Conservation (phyloP, 2,329 filamentous ascomycete genomes). For the Ascosphaera acerosa region DNA sequence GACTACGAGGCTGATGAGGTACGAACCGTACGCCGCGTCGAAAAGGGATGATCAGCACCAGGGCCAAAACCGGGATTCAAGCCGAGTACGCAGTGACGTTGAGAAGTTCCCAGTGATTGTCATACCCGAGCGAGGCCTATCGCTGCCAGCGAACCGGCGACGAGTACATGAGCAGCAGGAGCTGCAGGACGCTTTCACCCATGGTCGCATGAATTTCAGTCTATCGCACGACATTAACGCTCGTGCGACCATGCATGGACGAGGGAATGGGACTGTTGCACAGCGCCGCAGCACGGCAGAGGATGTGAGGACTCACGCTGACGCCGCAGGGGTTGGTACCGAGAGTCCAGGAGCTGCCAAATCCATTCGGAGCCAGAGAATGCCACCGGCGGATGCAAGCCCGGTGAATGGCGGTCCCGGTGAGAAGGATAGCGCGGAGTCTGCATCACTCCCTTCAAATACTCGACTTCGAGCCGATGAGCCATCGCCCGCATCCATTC, state of each 20-base stretch:
- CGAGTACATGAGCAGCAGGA: background rate
- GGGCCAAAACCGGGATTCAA: no score
- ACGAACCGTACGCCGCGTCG: background rate
- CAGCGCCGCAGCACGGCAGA: background rate
- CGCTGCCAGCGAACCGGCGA: background rate
- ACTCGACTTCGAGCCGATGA: no score
- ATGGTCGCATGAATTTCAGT: background rate
- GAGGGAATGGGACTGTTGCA: background rate
- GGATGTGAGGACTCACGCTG: background rate
- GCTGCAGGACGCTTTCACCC: background rate
- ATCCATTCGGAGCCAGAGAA: no score
- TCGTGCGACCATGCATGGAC: no score
- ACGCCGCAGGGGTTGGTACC: no score
- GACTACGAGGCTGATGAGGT: no score
- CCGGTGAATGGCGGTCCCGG: no score
- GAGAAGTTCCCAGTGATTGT: slow-evolving; percentile 1
- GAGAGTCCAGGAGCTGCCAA: no score
- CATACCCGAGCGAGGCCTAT: slow-evolving; percentile 1
- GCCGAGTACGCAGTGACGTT: background rate
- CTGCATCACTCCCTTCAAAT: no score
- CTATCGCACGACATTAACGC: background rate
- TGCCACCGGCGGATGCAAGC: no score
- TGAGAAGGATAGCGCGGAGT: no score
- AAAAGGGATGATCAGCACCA: background rate
- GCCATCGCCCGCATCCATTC: no score